Base-by-base conservation (phyloP, 768 basidiomycete genomes). In the Kwoniella dendrophila region DNA sequence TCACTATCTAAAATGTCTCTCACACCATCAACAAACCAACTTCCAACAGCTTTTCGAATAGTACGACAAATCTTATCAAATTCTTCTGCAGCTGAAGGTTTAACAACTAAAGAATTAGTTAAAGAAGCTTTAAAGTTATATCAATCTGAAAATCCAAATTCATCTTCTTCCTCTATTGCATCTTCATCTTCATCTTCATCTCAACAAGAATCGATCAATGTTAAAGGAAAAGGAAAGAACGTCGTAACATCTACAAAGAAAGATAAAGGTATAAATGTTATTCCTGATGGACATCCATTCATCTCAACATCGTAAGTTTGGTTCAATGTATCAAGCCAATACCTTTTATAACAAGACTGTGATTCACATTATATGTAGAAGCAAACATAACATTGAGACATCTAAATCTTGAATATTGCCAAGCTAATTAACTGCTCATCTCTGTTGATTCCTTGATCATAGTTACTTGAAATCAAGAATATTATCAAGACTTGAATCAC, bases 221-320 rank as follows among this genome's bases (percentile, higher is more conserved):
- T 41, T 27, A 66, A 47, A 56, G 57, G 24, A 49, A 60, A 60
- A 29, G 57, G 34, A 20, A 55, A 48, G 29, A 30, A 24, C 18
- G 60, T 56, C n/a, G 22, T 52, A 18, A 32, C n/a, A 24, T 24
- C 14, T 7, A 24, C 51, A 8, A 48, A 27, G 62, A 63, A 27
- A 18, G 38, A 45, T 45, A 48, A 48, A 47, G 47, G 50, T 14
- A 34, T 56, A 0, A 61, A 56, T 53, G 49, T 45, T 11, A 61
- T 71, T 7, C 72, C 72, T 11, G 62, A 63, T 16, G 68, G 62
- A 6, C 72, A 74, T 59, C 70, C 70, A 30, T 74, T 71, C 36
- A 44, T 69, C 5, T 71, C 70, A n/a, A 59, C 66, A 4, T 55
- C 56, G 72, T 74, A 56, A 63, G 72, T 70, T 16, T 24, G 30